phyloP scores from a whole-genome alignment of 805 yeast species.

The Yarrowia deformans region DNA sequence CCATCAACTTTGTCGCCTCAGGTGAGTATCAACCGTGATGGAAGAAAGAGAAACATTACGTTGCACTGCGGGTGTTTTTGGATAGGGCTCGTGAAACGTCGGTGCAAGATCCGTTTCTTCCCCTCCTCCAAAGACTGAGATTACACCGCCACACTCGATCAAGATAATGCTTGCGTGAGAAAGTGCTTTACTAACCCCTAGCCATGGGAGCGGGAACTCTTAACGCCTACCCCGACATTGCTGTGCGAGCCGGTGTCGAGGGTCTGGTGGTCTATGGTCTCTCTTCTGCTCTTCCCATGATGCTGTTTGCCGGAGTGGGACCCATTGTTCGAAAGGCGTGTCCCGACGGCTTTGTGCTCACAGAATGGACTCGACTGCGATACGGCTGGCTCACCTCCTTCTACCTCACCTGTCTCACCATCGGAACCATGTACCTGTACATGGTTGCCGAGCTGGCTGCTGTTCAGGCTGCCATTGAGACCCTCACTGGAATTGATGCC shows the following conservation, averaged over 20 bases:
- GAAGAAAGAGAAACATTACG: too few relatives aligned
- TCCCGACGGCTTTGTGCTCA: conserved; percentile 89
- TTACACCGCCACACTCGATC: conserved; percentile 81
- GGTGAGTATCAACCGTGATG: conserved; percentile 60
- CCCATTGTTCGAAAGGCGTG: conserved; percentile 79
- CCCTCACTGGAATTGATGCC: conserved; percentile 80
- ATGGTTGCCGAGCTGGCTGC: conserved; percentile 90
- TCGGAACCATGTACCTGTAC: conserved; percentile 77
- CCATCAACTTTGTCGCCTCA: conserved; percentile 88
- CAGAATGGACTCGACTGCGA: conserved; percentile 92
- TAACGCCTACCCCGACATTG: conserved; percentile 85
- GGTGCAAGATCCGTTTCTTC: not conserved
- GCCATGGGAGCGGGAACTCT: conserved; percentile 91
- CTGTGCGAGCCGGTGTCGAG: conserved; percentile 83
- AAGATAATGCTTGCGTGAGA: conserved; percentile 87
- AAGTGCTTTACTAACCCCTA: conserved; percentile 51
- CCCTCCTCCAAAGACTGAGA: conserved; percentile 62
- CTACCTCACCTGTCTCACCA: conserved; percentile 79
- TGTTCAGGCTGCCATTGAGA: conserved; percentile 73
- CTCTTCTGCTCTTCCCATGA: conserved; percentile 82
- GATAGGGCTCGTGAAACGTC: conserved; percentile 4
- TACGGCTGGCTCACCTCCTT: conserved; percentile 76
- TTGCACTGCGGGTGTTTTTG: conserved; percentile 56
- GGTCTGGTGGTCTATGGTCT: conserved; percentile 83
- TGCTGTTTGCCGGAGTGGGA: conserved; percentile 82